These are phyloP conservation scores for Oryza longistaminata DNA, from an alignment of 176 grass and related monocot genomes.

Conservation along the genomic window DNA sequence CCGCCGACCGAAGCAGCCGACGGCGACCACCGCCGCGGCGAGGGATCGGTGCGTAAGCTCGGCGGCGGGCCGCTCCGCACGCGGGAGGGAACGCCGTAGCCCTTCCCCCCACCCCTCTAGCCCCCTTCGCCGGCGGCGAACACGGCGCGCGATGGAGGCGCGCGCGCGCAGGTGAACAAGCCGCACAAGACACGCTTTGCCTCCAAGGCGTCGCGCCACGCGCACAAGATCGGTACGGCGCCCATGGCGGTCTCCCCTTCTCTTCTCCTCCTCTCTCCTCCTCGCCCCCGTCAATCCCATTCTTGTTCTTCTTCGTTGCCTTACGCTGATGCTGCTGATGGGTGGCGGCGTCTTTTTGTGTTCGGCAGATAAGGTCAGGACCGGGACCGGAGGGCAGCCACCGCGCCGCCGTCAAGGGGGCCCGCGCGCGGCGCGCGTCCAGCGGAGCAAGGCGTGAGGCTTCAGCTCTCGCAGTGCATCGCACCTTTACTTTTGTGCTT, in stretches of 20 bases:
- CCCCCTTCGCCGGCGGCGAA: neutral
- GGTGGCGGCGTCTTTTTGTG: neutral
- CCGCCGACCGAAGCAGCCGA: neutral
- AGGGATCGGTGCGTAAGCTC: no score
- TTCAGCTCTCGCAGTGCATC: neutral
- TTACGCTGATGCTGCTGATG: neutral
- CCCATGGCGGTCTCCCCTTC: neutral
- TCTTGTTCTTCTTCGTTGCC: neutral
- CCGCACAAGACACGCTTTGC: slow-evolving; percentile 86
- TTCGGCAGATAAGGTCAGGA: slow-evolving; percentile 62
- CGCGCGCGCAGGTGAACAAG: slow-evolving; percentile 87
- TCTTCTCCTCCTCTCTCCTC: neutral
- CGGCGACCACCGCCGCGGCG: neutral
- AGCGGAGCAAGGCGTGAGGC: slow-evolving; percentile 75
- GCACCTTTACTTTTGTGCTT: neutral
- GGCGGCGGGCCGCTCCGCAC: no score
- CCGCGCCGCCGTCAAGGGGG: slow-evolving; percentile 57
- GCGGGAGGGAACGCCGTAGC: neutral
- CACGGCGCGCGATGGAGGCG: slow-evolving; percentile 47
- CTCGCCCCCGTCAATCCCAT: neutral
- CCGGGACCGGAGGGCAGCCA: slow-evolving; percentile 52
- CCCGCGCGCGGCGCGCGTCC: slow-evolving; percentile 73
- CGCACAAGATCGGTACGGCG: slow-evolving; percentile 53
- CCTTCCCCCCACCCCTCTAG: neutral
- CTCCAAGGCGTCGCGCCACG: slow-evolving; percentile 83